A percentile compares a stretch with the other conserved stretches of the same genome.
phyloP scores from a whole-genome alignment of 2,329 filamentous ascomycete genomes.

The Ambrosiella xylebori region DNA sequence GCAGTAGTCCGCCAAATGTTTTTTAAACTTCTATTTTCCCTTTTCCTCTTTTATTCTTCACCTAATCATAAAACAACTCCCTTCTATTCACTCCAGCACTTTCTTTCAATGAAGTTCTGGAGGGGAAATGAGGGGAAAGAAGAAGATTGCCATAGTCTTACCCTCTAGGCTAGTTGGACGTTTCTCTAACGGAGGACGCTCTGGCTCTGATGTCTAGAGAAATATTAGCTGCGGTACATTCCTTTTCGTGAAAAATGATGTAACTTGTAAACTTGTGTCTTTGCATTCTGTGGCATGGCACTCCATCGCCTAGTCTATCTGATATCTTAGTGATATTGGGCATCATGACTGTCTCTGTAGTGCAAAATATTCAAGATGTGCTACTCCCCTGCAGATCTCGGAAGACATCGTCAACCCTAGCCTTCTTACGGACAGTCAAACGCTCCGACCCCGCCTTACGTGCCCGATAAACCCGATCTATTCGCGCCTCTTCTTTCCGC shows the following conservation, averaged over 20 bases:
- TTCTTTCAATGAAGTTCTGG: constrained; percentile 35
- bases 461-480: neutral
- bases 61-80: constrained; percentile 21
- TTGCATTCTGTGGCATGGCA: too few species aligned
- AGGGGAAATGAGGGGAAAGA: constrained; percentile 62
- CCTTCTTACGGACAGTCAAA: constrained; percentile 18
- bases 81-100: constrained; percentile 54
- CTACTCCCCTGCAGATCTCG: neutral
- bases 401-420: constrained; percentile 20
- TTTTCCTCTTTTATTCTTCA: constrained; percentile 20
- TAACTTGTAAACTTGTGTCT: neutral
- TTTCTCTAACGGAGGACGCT: constrained; percentile 1
- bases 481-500: constrained; percentile 13
- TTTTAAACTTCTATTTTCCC: constrained; percentile 10
- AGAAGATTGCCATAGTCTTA: constrained; percentile 23
- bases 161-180: constrained; percentile 27
- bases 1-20: neutral
- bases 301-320: neutral
- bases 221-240: constrained; percentile 21
- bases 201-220: constrained; percentile 18
- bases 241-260: neutral
- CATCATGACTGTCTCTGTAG: too few species aligned
- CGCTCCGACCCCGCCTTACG: constrained; percentile 3
- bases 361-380: too few species aligned
- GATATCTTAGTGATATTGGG: neutral